phyloP scores from a whole-genome alignment of 1,139 yeast genomes.

The Lodderomyces oxycetoniae region DNA sequence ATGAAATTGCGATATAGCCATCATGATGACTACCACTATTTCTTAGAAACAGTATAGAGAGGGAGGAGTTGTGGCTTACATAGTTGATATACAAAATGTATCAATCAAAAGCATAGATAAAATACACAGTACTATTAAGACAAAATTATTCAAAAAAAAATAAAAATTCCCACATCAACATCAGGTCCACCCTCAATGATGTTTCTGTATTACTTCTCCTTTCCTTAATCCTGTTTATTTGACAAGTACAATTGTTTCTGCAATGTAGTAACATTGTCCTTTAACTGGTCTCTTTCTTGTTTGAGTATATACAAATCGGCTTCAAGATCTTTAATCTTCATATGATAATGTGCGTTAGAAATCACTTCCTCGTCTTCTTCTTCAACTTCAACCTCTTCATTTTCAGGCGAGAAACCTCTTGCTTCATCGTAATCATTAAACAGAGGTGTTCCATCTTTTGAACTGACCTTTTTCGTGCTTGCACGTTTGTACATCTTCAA shows the following conservation, averaged over 20 bases:
- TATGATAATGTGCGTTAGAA: slow-evolving; percentile 62
- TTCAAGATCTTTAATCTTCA: slow-evolving; percentile 76
- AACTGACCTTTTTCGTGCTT: slow-evolving; percentile 28
- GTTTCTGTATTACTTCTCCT: too few species aligned
- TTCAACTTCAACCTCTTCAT: slow-evolving; percentile 19
- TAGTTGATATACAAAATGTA: too few species aligned
- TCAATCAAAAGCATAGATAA: too few species aligned
- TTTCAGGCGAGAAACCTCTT: slow-evolving; percentile 22
- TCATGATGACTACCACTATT: too few species aligned
- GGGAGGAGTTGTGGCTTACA: too few species aligned
- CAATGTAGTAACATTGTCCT: slow-evolving; percentile 54
- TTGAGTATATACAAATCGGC: slow-evolving; percentile 77
- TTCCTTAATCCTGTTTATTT: slow-evolving; percentile 9
- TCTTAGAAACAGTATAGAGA: too few species aligned
- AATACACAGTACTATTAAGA: too few species aligned
- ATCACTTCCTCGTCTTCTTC: slow-evolving; percentile 48
- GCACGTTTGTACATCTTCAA: slow-evolving; percentile 51
- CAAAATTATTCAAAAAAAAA: too few species aligned
- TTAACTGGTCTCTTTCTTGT: slow-evolving; percentile 80
- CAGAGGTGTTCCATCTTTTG: slow-evolving; percentile 23
- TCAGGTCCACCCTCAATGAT: too few species aligned
- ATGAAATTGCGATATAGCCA: too few species aligned
- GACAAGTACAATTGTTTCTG: slow-evolving; percentile 53
- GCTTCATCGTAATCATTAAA: slow-evolving; percentile 22
- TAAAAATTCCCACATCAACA: too few species aligned